These are phyloP conservation scores for Entrophospora sp. DNA, from an alignment of 192 early-diverging fungal genomes.

Conservation along the genomic window DNA sequence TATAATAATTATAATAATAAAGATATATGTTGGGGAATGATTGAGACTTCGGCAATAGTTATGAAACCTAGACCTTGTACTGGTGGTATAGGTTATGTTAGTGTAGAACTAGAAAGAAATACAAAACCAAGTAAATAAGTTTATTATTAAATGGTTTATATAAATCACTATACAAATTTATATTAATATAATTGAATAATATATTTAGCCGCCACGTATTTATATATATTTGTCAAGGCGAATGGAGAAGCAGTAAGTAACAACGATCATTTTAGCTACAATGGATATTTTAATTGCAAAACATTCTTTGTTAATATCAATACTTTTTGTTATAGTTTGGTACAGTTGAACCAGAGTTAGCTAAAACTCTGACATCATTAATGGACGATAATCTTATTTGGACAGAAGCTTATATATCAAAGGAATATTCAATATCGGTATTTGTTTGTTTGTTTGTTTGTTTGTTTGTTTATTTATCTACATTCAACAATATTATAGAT, in stretches of 20 bases:
- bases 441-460: no score
- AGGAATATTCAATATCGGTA: neutral
- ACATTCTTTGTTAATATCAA: neutral
- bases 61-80: slow-evolving; percentile 29
- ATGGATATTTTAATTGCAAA: neutral
- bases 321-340: slow-evolving; percentile 10
- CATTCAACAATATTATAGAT: neutral
- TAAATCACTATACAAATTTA: neutral
- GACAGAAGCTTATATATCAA: neutral
- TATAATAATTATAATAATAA: slow-evolving; percentile 29
- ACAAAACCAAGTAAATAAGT: slow-evolving; percentile 27
- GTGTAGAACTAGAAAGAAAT: slow-evolving; percentile 24
- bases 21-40: slow-evolving; percentile 35
- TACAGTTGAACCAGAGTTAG: slow-evolving; percentile 22
- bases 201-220: no score
- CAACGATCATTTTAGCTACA: no score
- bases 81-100: slow-evolving; percentile 24
- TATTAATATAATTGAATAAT: no score
- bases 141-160: slow-evolving; percentile 20
- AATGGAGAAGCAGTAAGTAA: no score
- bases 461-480: neutral
- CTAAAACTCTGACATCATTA: neutral
- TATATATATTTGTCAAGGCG: no score
- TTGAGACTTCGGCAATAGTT: slow-evolving; percentile 24
- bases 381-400: neutral